These are phyloP conservation scores for Pseudocercospora cruenta DNA, from an alignment of 2,329 filamentous ascomycete genomes.

Conservation along the genomic window DNA sequence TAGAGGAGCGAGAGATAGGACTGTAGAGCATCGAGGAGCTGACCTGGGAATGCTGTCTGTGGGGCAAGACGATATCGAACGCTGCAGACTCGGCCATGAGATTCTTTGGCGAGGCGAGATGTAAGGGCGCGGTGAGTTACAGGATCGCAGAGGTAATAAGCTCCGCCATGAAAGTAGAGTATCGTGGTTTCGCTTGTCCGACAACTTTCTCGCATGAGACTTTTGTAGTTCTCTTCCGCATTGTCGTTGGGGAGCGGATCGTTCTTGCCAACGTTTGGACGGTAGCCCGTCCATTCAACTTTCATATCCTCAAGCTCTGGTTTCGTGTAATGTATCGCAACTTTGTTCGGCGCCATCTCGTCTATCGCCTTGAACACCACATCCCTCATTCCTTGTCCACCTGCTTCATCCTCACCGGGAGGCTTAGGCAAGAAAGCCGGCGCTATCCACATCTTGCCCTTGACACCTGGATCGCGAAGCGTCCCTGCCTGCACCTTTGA, in stretches of 20 bases:
- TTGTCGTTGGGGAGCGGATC: constrained; percentile 59
- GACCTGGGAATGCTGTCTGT: constrained; percentile 73
- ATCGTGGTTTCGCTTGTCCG: constrained; percentile 63
- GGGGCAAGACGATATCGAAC: constrained; percentile 77
- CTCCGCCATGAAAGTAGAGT: constrained; percentile 77
- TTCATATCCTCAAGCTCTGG: constrained; percentile 63
- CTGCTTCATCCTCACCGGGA: constrained; percentile 50
- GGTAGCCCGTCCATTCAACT: constrained; percentile 77
- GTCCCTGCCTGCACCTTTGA: constrained; percentile 66
- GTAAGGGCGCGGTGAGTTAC: constrained; percentile 63
- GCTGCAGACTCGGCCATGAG: constrained; percentile 69
- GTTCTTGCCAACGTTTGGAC: constrained; percentile 56
- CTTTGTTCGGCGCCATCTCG: constrained; percentile 47
- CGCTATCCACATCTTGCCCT: constrained; percentile 80
- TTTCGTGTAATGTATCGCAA: constrained; percentile 45
- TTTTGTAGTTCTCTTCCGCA: constrained; percentile 66
- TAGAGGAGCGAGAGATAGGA: constrained; percentile 75
- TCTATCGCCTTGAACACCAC: constrained; percentile 46
- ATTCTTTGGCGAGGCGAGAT: constrained; percentile 66
- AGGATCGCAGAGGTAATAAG: constrained; percentile 73
- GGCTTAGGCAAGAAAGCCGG: constrained; percentile 67
- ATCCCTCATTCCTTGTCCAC: constrained; percentile 56
- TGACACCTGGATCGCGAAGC: constrained; percentile 67
- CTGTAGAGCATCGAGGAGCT: constrained; percentile 71
- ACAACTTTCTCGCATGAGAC: constrained; percentile 67